Conservation (phyloP, 1,139 yeast species). For the Magnusiomyces tetraspermus region DNA sequence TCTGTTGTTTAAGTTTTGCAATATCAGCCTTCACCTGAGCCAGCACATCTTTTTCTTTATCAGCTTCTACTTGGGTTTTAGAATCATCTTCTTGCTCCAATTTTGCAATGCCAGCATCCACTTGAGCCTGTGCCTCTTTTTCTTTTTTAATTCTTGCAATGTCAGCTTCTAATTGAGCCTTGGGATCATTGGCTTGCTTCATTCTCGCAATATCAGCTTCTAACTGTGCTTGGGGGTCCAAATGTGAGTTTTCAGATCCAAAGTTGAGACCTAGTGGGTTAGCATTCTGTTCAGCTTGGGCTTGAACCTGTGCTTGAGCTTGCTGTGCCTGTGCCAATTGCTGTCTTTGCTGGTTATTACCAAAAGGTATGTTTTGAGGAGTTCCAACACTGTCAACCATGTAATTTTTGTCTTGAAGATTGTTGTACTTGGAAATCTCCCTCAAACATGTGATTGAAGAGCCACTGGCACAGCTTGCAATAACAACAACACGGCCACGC, state of each 20-base stretch:
- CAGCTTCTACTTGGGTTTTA: neutral
- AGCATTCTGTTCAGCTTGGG: constrained; percentile 1
- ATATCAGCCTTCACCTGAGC: neutral
- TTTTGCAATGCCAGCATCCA: neutral
- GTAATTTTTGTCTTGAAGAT: neutral
- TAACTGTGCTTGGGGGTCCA: neutral
- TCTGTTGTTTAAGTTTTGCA: neutral
- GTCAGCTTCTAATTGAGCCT: neutral
- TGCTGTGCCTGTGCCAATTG: constrained; percentile 6
- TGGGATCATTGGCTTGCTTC: neutral
- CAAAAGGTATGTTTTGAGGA: neutral
- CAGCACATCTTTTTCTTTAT: neutral
- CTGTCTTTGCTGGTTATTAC: constrained; percentile 1
- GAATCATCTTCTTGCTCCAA: neutral
- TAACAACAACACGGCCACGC: constrained; percentile 2
- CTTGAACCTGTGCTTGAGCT: constrained; percentile 1
- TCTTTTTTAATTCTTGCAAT: neutral
- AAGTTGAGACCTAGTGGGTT: neutral
- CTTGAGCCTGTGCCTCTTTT: neutral
- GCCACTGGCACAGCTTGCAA: neutral
- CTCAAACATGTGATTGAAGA: constrained; percentile 3
- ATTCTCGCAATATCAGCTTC: neutral
- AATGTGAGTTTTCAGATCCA: no score
- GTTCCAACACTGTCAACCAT: neutral
- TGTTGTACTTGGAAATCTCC: constrained; percentile 3